Base-by-base conservation (phyloP, 805 yeast genomes). In the Candida awuae region DNA sequence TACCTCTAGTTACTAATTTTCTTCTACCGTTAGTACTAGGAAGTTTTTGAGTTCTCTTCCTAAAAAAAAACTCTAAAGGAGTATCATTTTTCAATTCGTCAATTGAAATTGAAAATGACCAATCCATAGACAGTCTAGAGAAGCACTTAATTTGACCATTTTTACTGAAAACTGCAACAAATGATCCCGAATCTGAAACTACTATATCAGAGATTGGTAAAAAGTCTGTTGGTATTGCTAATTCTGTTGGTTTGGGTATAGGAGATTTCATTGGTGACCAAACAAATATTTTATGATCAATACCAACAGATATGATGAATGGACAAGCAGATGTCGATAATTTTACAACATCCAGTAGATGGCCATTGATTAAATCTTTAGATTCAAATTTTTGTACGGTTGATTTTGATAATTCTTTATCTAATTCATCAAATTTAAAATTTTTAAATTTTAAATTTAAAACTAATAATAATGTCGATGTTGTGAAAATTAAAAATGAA, bases 211-310 rank as follows among this genome's bases (percentile, higher is more conserved):
- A 70, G 0, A 82, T 66, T 1, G 87, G 88, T 77, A 84, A 72
- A 34, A 73, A 63, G 29, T 70, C 67, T 3, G 65, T 55, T 8
- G 62, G 53, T 6, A 62, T 53, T 16, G 71, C 71, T 20, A 69
- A 51, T 33, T 61, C 66, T 1, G 70, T 63, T 7, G 76, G 77
- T 18, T 51, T 44, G 37, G 69, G 79, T 35, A 61, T 55, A 29
- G 67, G 83, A 16, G 53, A 57, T 1, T 66, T 58, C 39, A 77
- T 53, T 4, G 87, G 87, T 0, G 84, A 79, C 94, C 94, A 84
- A 9, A 84, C 73, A 23, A 75, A 56, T 4, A 84, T 68, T 43
- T 69, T 73, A 48, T 81, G 87, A 50, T 84, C 94, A 52, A 85
- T 62, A 4, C 88, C 90, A 20, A 81, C 70, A 1, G 83, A 70